Evolutionary conservation across 768 basidiomycete species (phyloP).

Genomic region (Hypholoma sublateritium): DNA sequence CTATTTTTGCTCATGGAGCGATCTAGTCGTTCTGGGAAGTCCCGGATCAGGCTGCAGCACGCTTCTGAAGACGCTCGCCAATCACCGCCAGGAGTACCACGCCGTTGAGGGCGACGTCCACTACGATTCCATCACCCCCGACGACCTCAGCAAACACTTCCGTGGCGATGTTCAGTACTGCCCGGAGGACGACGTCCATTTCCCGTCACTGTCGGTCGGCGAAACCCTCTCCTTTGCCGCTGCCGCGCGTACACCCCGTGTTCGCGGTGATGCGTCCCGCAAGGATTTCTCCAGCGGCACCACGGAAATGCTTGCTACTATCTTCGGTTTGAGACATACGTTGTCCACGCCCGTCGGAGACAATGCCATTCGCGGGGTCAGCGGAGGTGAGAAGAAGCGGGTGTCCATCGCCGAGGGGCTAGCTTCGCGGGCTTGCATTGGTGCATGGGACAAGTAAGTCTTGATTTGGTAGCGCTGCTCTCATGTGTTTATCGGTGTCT

Average conservation of each 20-base stretch:
- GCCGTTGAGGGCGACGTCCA: constrained; percentile 66
- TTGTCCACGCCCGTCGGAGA: constrained; percentile 77
- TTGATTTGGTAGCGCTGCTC: not conserved
- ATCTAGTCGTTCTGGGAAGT: constrained; percentile 75
- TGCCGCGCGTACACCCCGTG: constrained; percentile 63
- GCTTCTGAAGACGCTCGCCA: constrained; percentile 78
- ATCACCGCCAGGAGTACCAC: constrained; percentile 69
- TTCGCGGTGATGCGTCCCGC: constrained; percentile 44
- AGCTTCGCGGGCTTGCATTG: constrained; percentile 54
- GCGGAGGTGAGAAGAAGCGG: constrained; percentile 79
- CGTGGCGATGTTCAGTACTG: constrained; percentile 82
- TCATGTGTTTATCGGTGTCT: constrained; percentile 11
- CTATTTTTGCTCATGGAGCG: constrained; percentile 11
- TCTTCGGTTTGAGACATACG: constrained; percentile 77
- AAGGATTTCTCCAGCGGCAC: constrained; percentile 39
- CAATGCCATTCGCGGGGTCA: constrained; percentile 68
- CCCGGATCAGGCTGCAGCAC: constrained; percentile 87
- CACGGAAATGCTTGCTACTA: constrained; percentile 56
- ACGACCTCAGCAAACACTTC: constrained; percentile 60
- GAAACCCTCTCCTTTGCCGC: constrained; percentile 75
- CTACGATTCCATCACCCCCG: constrained; percentile 75
- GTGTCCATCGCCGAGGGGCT: constrained; percentile 74
- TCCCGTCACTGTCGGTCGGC: constrained; percentile 79
- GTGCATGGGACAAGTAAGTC: constrained; percentile 66
- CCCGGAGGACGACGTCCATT: constrained; percentile 86